A percentile compares a stretch with the other conserved stretches of the same genome.
Conservation (phyloP, 495 filamentous ascomycete species). For the Trichoderma reesei region DNA sequence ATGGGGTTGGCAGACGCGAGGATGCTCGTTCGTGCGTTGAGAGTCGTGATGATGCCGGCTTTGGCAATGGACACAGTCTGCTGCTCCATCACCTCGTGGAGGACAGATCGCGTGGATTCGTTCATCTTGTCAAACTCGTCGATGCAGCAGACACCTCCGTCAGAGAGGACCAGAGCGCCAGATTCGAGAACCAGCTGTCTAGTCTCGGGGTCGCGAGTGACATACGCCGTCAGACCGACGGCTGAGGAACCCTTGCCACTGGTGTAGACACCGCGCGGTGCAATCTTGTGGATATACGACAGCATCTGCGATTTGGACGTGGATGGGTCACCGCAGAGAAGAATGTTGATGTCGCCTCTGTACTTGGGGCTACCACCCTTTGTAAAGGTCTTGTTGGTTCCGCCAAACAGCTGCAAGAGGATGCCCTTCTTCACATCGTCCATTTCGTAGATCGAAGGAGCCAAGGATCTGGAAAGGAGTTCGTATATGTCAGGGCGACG, state of each 20-base stretch:
- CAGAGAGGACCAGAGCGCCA: slow-evolving; percentile 86
- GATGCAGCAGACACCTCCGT: slow-evolving; percentile 96
- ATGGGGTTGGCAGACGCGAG: slow-evolving; percentile 96
- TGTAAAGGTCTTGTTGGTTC: slow-evolving; percentile 97
- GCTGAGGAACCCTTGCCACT: slow-evolving; percentile 95
- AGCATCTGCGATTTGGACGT: slow-evolving; percentile 93
- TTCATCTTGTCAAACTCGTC: slow-evolving; percentile 99
- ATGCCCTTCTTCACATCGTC: slow-evolving; percentile 99
- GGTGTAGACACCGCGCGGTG: slow-evolving; percentile 92
- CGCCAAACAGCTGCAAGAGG: slow-evolving; percentile 89
- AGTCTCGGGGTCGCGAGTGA: slow-evolving; percentile 85
- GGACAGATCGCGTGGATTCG: slow-evolving; percentile 85
- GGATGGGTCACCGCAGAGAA: slow-evolving; percentile 93
- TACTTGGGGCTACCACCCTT: slow-evolving; percentile 94
- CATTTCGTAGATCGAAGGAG: slow-evolving; percentile 94
- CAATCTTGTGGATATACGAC: slow-evolving; percentile 93
- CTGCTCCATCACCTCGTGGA: slow-evolving; percentile 99
- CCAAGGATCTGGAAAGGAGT: slow-evolving; percentile 80
- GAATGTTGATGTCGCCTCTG: slow-evolving; percentile 92
- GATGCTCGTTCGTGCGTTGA: slow-evolving; percentile 91
- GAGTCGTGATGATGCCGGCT: slow-evolving; percentile 95
- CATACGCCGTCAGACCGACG: slow-evolving; percentile 96
- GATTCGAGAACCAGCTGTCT: slow-evolving; percentile 93
- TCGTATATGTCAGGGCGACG: slow-evolving; percentile 85
- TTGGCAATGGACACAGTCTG: slow-evolving; percentile 98